Evolutionary conservation across 2,329 filamentous ascomycete species (phyloP).

Genomic region (Cordyceps javanica): DNA sequence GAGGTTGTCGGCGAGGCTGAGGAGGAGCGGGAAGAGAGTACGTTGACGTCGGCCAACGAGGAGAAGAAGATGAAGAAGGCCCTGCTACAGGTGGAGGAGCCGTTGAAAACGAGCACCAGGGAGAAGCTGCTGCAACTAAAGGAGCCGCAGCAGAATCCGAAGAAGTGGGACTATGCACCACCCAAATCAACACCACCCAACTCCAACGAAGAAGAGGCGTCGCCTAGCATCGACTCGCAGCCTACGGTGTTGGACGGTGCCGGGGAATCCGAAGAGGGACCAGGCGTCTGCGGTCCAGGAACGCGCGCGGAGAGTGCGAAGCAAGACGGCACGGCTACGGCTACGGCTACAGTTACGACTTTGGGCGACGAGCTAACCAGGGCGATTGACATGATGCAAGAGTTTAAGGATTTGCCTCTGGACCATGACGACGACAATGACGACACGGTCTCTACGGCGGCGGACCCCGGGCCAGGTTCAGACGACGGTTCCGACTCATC

Average conservation of each 20-base stretch:
- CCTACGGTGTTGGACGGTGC: constrained; percentile 21
- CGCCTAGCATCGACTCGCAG: constrained; percentile 22
- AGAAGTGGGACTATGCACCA: constrained; percentile 33
- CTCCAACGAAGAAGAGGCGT: constrained; percentile 30
- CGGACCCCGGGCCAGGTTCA: too few relatives aligned
- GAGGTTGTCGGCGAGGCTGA: too few relatives aligned
- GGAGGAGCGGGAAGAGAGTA: constrained; percentile 17
- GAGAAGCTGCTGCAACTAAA: constrained; percentile 36
- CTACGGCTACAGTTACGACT: too few relatives aligned
- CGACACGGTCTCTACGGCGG: constrained; percentile 19
- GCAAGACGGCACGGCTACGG: background rate
- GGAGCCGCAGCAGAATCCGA: constrained; percentile 30
- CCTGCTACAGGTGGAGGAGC: too few relatives aligned
- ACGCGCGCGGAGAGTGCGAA: background rate
- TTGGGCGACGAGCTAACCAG: constrained; percentile 53
- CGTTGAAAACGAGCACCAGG: background rate
- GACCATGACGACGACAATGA: constrained; percentile 47
- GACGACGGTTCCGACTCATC: constrained; percentile 17
- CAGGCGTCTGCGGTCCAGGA: background rate
- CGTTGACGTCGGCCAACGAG: constrained; percentile 28
- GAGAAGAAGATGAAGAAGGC: too few relatives aligned
- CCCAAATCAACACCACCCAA: constrained; percentile 30
- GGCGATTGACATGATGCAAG: constrained; percentile 57
- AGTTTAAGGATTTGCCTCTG: constrained; percentile 53
- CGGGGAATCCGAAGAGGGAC: background rate